A percentile compares a stretch with the other conserved stretches of the same genome.
Evolutionary conservation across 1,284 basidiomycete species (phyloP).

Genomic region (Puccinia triticina): DNA sequence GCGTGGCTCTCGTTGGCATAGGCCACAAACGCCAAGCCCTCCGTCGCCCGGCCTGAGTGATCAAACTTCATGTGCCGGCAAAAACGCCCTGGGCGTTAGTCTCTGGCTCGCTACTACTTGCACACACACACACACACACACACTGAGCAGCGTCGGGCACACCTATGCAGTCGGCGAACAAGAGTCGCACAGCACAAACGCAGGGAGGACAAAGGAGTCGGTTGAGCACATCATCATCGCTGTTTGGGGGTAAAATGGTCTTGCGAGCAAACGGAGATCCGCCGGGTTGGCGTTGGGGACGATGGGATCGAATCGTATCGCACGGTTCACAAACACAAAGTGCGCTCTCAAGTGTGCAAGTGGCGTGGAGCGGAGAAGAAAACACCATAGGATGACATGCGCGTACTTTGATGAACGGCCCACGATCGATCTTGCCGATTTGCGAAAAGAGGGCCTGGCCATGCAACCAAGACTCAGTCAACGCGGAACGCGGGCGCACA

Average conservation of each 20-base stretch:
- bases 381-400: slow-evolving; percentile 23
- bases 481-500: background rate
- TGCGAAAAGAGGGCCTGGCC: slow-evolving; percentile 39
- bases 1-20: slow-evolving; percentile 38
- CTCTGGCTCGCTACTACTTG: background rate
- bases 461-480: background rate
- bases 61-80: slow-evolving; percentile 33
- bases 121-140: too few species aligned
- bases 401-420: slow-evolving; percentile 51
- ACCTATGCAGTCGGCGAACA: slow-evolving; percentile 28
- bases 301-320: too few species aligned
- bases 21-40: slow-evolving; percentile 34
- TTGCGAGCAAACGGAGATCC: too few species aligned
- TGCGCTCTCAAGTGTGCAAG: too few species aligned
- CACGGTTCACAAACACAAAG: too few species aligned
- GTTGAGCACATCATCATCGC: background rate
- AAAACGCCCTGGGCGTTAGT: background rate
- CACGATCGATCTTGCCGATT: slow-evolving; percentile 45
- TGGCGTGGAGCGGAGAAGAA: slow-evolving; percentile 24
- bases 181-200: background rate
- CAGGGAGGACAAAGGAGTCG: background rate
- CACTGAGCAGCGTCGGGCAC: slow-evolving; percentile 20
- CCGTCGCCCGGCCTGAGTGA: slow-evolving; percentile 47
- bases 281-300: too few species aligned
- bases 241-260: too few species aligned